These are phyloP conservation scores for Skeletonema costatum DNA, from an alignment of 108 stramenopile species.

Conservation along the genomic window DNA sequence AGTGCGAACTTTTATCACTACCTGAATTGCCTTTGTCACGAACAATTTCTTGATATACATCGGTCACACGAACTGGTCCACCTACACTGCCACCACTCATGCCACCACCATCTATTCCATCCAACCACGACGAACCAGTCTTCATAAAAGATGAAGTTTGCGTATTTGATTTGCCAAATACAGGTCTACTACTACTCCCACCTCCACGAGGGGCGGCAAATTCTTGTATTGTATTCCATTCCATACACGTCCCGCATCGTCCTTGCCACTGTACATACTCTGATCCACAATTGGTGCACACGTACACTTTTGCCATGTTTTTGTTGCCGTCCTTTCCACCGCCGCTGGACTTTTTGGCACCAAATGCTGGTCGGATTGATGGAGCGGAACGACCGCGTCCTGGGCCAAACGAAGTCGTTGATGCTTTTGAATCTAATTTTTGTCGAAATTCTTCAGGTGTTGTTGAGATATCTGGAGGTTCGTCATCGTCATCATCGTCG, in stretches of 20 bases:
- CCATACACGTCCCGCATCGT: conserved; percentile 84
- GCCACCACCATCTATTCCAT: conserved; percentile 51
- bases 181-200: conserved; percentile 6
- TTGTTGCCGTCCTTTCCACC: conserved; percentile 2
- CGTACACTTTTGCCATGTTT: conserved; percentile 43
- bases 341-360: conserved; percentile 43
- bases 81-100: conserved; percentile 12
- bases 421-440: conserved; percentile 13
- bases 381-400: conserved; percentile 52
- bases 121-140: conserved; percentile 60
- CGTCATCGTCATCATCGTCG: conserved; percentile 63
- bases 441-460: conserved; percentile 34
- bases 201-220: conserved; percentile 41
- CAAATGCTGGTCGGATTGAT: conserved; percentile 57
- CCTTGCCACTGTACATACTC: conserved; percentile 95
- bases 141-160: conserved; percentile 9
- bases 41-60: conserved; percentile 60
- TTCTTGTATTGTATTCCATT: conserved; percentile 93
- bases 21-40: conserved; percentile 4
- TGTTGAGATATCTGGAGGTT: conserved; percentile 54
- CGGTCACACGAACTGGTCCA: conserved; percentile 65
- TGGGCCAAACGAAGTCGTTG: conserved; percentile 24
- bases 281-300: conserved; percentile 85
- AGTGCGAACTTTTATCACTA: background rate
- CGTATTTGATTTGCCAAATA: background rate